Evolutionary conservation across 495 filamentous ascomycete genomes (phyloP).

Genomic region (Hypoxylon perforatum): DNA sequence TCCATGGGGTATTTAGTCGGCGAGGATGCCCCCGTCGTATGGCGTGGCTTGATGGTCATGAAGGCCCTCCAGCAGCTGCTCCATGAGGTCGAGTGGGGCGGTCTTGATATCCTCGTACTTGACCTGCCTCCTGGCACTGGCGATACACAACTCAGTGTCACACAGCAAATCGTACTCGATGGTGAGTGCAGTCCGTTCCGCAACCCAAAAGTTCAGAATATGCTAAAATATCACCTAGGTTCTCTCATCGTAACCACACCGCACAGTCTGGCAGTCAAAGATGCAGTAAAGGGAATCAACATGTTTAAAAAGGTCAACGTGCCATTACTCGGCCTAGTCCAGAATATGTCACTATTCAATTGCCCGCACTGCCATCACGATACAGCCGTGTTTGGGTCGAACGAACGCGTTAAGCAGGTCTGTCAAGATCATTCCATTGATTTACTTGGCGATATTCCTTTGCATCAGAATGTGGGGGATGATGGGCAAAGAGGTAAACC

Average conservation of each 20-base stretch:
- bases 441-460: slow-evolving; percentile 87
- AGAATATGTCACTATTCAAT: slow-evolving; percentile 91
- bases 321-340: slow-evolving; percentile 83
- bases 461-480: slow-evolving; percentile 86
- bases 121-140: slow-evolving; percentile 96
- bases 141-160: slow-evolving; percentile 92
- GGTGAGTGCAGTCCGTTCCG: slow-evolving; percentile 55
- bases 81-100: slow-evolving; percentile 91
- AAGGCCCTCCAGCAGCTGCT: slow-evolving; percentile 96
- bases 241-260: slow-evolving; percentile 94
- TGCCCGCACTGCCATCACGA: slow-evolving; percentile 80
- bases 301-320: slow-evolving; percentile 91
- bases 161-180: slow-evolving; percentile 87
- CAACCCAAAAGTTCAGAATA: not conserved
- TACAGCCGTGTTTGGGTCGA: slow-evolving; percentile 81
- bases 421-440: slow-evolving; percentile 71
- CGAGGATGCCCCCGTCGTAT: slow-evolving; percentile 85
- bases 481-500: slow-evolving; percentile 91
- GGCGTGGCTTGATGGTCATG: slow-evolving; percentile 97
- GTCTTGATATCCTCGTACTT: slow-evolving; percentile 83
- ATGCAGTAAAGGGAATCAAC: slow-evolving; percentile 87
- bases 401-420: slow-evolving; percentile 57
- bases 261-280: slow-evolving; percentile 87
- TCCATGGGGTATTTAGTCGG: slow-evolving; percentile 95
- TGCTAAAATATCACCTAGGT: slow-evolving; percentile 54